phyloP scores from a whole-genome alignment of 2,329 filamentous ascomycete genomes.

The Hymenoscyphus fraxineus region DNA sequence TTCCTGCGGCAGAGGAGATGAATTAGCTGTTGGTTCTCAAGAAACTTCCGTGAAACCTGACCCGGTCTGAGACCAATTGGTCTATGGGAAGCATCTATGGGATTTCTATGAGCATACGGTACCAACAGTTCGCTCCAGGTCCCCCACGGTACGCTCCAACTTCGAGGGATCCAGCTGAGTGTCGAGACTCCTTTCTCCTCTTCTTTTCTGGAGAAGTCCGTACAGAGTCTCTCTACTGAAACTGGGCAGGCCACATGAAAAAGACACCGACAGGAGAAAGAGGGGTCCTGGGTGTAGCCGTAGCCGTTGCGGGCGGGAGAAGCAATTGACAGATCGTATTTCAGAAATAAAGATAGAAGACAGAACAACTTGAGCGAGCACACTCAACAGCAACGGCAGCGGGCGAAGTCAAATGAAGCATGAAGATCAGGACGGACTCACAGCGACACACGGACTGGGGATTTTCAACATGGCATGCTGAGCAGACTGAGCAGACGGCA shows the following conservation, averaged over 20 bases:
- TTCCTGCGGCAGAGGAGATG: neutral
- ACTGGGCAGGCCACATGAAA: neutral
- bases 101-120: neutral
- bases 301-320: constrained; percentile 4
- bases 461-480: neutral
- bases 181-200: neutral
- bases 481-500: neutral
- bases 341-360: neutral
- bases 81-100: neutral
- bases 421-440: constrained; percentile 12
- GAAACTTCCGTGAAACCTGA: neutral
- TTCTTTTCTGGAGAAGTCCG: neutral
- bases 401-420: constrained; percentile 19
- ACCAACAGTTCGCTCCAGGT: too few species aligned
- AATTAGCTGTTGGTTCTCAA: constrained; percentile 8
- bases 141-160: neutral
- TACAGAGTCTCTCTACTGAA: neutral
- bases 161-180: neutral
- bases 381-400: constrained; percentile 1
- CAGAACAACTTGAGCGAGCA: neutral
- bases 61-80: neutral
- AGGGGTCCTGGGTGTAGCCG: too few species aligned
- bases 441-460: constrained; percentile 14
- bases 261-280: neutral
- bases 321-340: constrained; percentile 10